These are phyloP conservation scores for Ananas comosus DNA, from an alignment of 176 grass and related monocot species.

Conservation along the genomic window DNA sequence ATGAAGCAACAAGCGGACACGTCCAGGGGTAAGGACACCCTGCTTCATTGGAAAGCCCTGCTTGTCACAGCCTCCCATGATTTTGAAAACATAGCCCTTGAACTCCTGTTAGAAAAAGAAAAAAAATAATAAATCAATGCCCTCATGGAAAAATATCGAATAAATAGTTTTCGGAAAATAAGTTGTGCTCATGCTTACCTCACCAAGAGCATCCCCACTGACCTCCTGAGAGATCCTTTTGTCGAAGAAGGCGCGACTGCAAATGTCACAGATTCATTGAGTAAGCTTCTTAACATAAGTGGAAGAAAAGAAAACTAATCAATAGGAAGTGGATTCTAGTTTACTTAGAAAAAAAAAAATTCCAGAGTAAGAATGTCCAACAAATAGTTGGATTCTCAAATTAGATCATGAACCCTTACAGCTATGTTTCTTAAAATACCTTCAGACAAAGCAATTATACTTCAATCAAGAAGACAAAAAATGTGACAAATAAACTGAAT, in stretches of 20 bases:
- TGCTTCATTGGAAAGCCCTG: slow-evolving; percentile 97
- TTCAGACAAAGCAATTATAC: too few relatives aligned
- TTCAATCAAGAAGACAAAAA: too few relatives aligned
- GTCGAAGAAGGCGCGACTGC: slow-evolving; percentile 65
- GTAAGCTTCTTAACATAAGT: background rate
- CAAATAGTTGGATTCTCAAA: too few relatives aligned
- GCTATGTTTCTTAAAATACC: too few relatives aligned
- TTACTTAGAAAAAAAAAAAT: too few relatives aligned
- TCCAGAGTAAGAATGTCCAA: too few relatives aligned
- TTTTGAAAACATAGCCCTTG: slow-evolving; percentile 83
- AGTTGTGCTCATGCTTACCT: slow-evolving; percentile 28
- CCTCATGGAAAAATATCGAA: background rate
- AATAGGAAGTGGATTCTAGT: background rate
- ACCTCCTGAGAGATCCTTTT: slow-evolving; percentile 90
- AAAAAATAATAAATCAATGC: background rate
- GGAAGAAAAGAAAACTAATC: background rate
- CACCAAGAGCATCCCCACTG: slow-evolving; percentile 56
- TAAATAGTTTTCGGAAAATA: background rate
- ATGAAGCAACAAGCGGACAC: slow-evolving; percentile 77
- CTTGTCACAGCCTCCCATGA: slow-evolving; percentile 92
- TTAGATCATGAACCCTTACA: too few relatives aligned
- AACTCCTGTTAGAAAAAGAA: slow-evolving; percentile 51
- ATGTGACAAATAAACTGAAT: too few relatives aligned
- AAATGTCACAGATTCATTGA: background rate
- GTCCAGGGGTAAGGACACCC: slow-evolving; percentile 68